Base-by-base conservation (phyloP, 2,329 filamentous ascomycete species). In the Fusarium stilboides region DNA sequence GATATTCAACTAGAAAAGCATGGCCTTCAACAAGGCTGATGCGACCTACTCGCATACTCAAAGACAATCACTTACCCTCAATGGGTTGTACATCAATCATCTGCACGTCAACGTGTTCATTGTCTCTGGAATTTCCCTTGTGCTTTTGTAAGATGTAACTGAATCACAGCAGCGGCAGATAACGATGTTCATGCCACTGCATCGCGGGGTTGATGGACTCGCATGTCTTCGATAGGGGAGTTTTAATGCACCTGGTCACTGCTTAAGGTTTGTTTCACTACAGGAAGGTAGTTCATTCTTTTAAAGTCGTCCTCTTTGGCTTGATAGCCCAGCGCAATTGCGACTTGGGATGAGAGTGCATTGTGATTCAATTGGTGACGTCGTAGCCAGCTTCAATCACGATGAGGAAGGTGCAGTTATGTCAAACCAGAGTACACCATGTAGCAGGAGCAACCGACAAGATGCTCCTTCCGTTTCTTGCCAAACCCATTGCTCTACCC, bases 1-100 rank as follows among this genome's bases (percentile, higher is more conserved):
- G 63, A 70, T 53, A 59, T 64, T 75, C 74, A 77, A 77, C 76
- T 73, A 73, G 61, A 74, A 65, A 75, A 67, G 65, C 62, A 67
- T 45, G 47, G 69, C 47, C 69, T 78, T 78, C 73, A 76, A 78
- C 76, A 74, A 66, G 66, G 51, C 61, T 72, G 39, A 40, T 46
- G 64, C 57, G 62, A 54, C 51, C 44, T 42, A 45, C 37, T 61
- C 68, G 56, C 58, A 62, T 50, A 62, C 56, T 57, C 51, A 44
- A 65, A 58, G 66, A 58, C 60, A 69, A 52, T 52, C 55, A 54
- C 55, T 54, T 39, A 31, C 45, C 46, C 50, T 28, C 45, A 31
- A 42, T 54, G 70, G 63, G 57, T 44, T 59, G 51, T 28, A 44
- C 55, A 60, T 56, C 28, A 46, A 36, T 19, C 51, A 50, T 50